A percentile compares a stretch with the other conserved stretches of the same genome.
phyloP scores from a whole-genome alignment of 257 asterid genomes.

The Penstemon barbatus region DNA sequence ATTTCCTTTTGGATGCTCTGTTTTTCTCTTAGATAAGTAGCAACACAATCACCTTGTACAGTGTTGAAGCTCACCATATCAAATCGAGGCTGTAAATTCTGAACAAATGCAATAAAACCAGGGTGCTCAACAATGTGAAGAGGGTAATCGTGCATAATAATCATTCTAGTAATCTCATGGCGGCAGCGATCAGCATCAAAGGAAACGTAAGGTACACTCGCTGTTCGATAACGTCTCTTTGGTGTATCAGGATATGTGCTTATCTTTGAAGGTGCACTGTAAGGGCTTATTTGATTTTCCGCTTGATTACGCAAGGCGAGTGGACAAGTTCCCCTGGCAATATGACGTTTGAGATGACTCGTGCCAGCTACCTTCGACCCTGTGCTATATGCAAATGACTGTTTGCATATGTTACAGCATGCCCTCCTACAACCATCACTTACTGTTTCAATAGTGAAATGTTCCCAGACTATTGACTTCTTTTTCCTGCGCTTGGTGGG shows the following conservation, averaged over 20 bases:
- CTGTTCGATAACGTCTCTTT: constrained; percentile 63
- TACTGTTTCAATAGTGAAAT: constrained; percentile 77
- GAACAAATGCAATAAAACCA: constrained; percentile 80
- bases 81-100: constrained; percentile 83
- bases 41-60: constrained; percentile 89
- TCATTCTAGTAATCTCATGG: constrained; percentile 81
- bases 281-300: constrained; percentile 47
- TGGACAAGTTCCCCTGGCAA: constrained; percentile 85
- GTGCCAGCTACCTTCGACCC: constrained; percentile 96
- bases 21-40: constrained; percentile 83
- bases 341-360: constrained; percentile 96
- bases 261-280: constrained; percentile 65
- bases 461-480: constrained; percentile 95
- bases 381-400: constrained; percentile 91
- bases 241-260: constrained; percentile 52
- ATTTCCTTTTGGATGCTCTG: constrained; percentile 66
- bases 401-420: constrained; percentile 91
- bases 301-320: constrained; percentile 68
- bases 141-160: constrained; percentile 91
- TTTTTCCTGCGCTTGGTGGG: constrained; percentile 68
- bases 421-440: constrained; percentile 80
- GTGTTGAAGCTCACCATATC: constrained; percentile 92
- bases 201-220: constrained; percentile 50
- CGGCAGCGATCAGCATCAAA: constrained; percentile 86
- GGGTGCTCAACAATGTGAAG: constrained; percentile 96